A percentile compares a stretch with the other conserved stretches of the same genome.
These are phyloP conservation scores for Pisolithus microcarpus DNA, from an alignment of 768 basidiomycete genomes.

Conservation along the genomic window DNA sequence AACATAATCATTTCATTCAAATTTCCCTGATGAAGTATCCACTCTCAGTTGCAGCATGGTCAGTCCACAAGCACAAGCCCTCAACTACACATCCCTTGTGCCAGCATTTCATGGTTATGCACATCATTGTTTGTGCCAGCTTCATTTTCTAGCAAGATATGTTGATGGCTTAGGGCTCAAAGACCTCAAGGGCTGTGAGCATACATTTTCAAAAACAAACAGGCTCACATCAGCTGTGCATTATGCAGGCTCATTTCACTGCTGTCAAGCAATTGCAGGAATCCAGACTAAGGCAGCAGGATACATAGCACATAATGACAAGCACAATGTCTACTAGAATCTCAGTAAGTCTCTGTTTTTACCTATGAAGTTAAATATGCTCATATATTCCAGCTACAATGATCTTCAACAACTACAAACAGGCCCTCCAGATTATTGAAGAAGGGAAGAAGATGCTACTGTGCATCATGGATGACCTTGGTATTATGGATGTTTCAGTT, in stretches of 20 bases:
- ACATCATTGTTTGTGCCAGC: slow-evolving; percentile 16
- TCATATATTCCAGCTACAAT: too few relatives aligned
- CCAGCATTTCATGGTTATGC: slow-evolving; percentile 19
- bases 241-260: not conserved
- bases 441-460: too few relatives aligned
- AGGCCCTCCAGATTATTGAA: too few relatives aligned
- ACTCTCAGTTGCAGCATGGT: slow-evolving; percentile 6
- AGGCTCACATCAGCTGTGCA: not conserved
- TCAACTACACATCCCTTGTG: slow-evolving; percentile 6
- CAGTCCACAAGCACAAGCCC: not conserved
- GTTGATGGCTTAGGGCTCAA: slow-evolving; percentile 12
- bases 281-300: too few relatives aligned
- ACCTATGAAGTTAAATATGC: not conserved
- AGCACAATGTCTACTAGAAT: too few relatives aligned
- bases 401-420: too few relatives aligned
- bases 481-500: too few relatives aligned
- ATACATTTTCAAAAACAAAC: slow-evolving; percentile 10
- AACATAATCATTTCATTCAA: too few relatives aligned
- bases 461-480: too few relatives aligned
- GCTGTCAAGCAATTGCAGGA: too few relatives aligned
- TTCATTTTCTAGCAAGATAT: slow-evolving; percentile 10
- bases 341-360: not conserved
- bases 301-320: too few relatives aligned
- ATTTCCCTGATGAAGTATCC: too few relatives aligned
- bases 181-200: slow-evolving; percentile 15